phyloP scores from a whole-genome alignment of 257 asterid genomes.

The Ligustrum vulgare region DNA sequence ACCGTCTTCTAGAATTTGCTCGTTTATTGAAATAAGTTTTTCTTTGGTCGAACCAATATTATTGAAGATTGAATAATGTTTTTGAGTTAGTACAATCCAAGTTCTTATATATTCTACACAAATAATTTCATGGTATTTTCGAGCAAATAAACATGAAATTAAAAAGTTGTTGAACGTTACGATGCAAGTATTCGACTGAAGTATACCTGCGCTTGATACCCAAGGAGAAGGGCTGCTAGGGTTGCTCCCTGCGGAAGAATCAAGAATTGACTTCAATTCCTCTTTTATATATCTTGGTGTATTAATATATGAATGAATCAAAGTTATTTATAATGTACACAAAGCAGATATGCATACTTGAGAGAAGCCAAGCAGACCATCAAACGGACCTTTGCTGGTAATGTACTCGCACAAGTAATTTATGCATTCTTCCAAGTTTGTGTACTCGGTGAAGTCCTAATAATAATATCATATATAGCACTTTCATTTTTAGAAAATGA shows the following conservation, averaged over 20 bases:
- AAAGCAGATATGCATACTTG: conserved; percentile 35
- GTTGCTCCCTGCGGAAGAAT: conserved; percentile 52
- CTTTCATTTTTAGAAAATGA: background rate
- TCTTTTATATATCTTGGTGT: background rate
- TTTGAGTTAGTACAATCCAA: background rate
- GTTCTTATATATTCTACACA: no score
- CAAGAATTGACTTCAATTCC: background rate
- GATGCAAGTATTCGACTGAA: background rate
- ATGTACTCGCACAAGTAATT: conserved; percentile 49
- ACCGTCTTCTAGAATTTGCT: background rate
- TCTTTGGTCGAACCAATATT: no score
- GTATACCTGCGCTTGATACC: conserved; percentile 64
- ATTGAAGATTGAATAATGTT: background rate
- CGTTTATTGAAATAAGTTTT: no score
- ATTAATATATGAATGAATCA: background rate
- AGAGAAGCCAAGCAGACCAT: conserved; percentile 71
- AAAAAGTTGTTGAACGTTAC: background rate
- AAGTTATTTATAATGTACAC: background rate
- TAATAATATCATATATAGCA: background rate
- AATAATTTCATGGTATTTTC: no score
- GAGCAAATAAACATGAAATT: background rate
- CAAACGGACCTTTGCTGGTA: conserved; percentile 54
- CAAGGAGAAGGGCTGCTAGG: conserved; percentile 52
- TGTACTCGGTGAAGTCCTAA: conserved; percentile 66
- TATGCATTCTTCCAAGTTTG: conserved; percentile 61